Evolutionary conservation across 805 yeast species (phyloP).

Genomic region (Scheffersomyces stipitis): DNA sequence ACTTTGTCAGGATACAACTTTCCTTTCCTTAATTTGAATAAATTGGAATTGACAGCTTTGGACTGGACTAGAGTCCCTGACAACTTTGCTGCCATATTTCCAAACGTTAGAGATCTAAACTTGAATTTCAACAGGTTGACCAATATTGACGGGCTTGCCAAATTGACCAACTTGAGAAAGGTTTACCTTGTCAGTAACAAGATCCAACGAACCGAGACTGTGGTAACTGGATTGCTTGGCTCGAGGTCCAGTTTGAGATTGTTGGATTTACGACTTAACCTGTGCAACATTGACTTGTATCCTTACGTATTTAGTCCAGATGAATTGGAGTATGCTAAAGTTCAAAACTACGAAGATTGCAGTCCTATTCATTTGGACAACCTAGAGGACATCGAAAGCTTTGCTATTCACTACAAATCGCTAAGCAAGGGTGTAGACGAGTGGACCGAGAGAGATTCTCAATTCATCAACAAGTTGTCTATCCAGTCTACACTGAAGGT

Average conservation of each 20-base stretch:
- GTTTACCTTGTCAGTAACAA: conserved; percentile 48
- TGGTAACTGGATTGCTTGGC: conserved; percentile 30
- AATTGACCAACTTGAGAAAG: conserved; percentile 34
- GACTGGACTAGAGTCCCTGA: conserved; percentile 39
- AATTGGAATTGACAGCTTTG: conserved; percentile 48
- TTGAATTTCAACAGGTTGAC: conserved; percentile 49
- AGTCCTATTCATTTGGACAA: conserved; percentile 45
- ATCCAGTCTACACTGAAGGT: conserved; percentile 17
- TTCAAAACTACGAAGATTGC: conserved; percentile 11
- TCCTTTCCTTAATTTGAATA: conserved; percentile 37
- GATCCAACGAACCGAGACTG: conserved; percentile 30
- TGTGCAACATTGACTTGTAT: conserved; percentile 46
- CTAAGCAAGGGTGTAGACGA: conserved; percentile 35
- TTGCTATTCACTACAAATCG: conserved; percentile 46
- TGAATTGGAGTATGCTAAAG: conserved; percentile 26
- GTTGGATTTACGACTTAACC: conserved; percentile 51
- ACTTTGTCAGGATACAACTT: conserved; percentile 7
- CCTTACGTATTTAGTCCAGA: conserved; percentile 54
- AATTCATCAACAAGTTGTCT: conserved; percentile 24
- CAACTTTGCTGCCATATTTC: conserved; percentile 39
- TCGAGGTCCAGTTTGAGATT: conserved; percentile 33
- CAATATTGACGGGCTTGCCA: conserved; percentile 32
- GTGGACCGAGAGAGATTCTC: conserved; percentile 41
- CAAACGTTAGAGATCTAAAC: conserved; percentile 47
- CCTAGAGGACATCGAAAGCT: conserved; percentile 53